Conservation (phyloP, 2,329 filamentous ascomycete species). For the Neoscytalidium dimidiatum region DNA sequence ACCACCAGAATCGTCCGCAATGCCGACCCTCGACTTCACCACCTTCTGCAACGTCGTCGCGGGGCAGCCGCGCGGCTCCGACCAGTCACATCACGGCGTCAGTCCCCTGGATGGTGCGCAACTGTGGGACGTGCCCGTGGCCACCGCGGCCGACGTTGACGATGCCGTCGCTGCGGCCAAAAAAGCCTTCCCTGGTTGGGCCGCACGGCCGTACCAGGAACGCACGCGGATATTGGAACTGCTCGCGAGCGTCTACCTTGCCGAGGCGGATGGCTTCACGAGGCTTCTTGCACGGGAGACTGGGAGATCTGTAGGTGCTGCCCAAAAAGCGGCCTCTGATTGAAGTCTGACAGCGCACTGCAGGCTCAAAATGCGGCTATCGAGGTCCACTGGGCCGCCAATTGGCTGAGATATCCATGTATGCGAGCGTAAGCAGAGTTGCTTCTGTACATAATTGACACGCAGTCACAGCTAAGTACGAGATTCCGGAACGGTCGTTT, state of each 20-base stretch:
- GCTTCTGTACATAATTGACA: too few species aligned
- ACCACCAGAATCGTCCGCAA: too few species aligned
- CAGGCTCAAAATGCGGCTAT: constrained; percentile 28
- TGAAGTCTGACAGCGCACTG: not conserved
- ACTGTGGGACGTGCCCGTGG: constrained; percentile 43
- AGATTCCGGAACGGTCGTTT: not conserved
- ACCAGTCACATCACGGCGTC: not conserved
- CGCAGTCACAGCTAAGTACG: too few species aligned
- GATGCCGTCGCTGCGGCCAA: constrained; percentile 48
- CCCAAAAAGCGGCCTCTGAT: not conserved
- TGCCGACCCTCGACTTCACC: too few species aligned
- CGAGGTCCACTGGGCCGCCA: not conserved
- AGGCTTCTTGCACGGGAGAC: constrained; percentile 28
- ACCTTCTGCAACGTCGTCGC: not conserved
- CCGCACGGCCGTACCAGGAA: constrained; percentile 24
- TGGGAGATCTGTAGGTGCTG: constrained; percentile 24
- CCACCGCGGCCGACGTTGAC: constrained; percentile 50
- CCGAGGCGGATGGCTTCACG: constrained; percentile 24
- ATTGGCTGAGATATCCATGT: too few species aligned
- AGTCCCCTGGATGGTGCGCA: not conserved
- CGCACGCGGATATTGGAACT: constrained; percentile 23
- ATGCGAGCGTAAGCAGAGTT: too few species aligned
- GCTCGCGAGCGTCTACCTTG: constrained; percentile 22
- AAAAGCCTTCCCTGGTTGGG: constrained; percentile 48
- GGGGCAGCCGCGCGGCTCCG: not conserved